These are phyloP conservation scores for Aspergillus egyptiacus DNA, from an alignment of 495 filamentous ascomycete species.

Conservation along the genomic window DNA sequence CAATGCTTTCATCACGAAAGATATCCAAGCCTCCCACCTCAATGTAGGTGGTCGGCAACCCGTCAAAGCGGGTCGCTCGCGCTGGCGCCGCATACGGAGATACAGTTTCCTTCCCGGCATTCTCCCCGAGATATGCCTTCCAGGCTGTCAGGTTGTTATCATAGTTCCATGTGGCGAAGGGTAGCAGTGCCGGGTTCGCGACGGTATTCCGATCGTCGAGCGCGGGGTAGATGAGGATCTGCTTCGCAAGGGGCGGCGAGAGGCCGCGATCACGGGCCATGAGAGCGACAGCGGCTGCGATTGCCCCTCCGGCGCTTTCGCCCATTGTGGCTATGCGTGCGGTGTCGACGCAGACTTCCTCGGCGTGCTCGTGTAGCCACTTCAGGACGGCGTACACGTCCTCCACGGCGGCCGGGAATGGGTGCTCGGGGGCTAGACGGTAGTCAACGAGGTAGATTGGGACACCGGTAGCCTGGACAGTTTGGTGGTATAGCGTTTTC, in stretches of 20 bases:
- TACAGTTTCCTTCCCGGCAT: slow-evolving; percentile 10
- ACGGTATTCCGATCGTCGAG: slow-evolving; percentile 34
- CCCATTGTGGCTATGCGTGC: slow-evolving; percentile 55
- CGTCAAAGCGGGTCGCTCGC: slow-evolving; percentile 16
- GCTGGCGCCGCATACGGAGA: slow-evolving; percentile 25
- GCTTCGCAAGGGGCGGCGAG: slow-evolving; percentile 36
- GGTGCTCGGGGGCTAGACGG: slow-evolving; percentile 28
- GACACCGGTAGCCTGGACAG: not conserved
- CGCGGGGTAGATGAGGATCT: slow-evolving; percentile 47
- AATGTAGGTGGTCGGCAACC: slow-evolving; percentile 24
- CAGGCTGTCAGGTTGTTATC: slow-evolving; percentile 31
- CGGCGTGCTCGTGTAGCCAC: slow-evolving; percentile 32
- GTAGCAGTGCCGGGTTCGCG: slow-evolving; percentile 13
- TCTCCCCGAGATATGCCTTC: slow-evolving; percentile 25
- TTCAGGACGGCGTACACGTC: slow-evolving; percentile 34
- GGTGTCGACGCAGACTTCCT: slow-evolving; percentile 40
- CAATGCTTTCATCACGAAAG: slow-evolving; percentile 21
- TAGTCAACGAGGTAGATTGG: slow-evolving; percentile 17
- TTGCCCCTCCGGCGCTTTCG: slow-evolving; percentile 55
- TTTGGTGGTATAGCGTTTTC: not conserved
- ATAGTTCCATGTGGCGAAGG: not conserved
- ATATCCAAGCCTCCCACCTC: slow-evolving; percentile 24
- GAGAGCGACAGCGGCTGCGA: slow-evolving; percentile 37
- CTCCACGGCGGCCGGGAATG: slow-evolving; percentile 20
- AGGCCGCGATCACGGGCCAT: slow-evolving; percentile 35